Base-by-base conservation (phyloP, 495 filamentous ascomycete species). In the Acidomyces sp. region DNA sequence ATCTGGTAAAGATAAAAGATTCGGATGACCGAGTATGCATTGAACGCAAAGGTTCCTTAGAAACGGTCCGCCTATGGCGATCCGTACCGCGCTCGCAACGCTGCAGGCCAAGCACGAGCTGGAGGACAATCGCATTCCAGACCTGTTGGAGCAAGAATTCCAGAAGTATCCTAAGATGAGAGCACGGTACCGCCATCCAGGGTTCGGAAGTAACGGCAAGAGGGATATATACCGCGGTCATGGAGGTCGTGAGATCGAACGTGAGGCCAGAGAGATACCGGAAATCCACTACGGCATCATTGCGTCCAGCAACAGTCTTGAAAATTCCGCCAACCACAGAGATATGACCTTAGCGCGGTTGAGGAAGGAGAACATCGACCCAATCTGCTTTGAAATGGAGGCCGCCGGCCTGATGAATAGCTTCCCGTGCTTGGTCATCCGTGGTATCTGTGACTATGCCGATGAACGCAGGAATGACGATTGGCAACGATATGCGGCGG, bases 281-380 rank as follows among this genome's bases (percentile, higher is more conserved):
- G 19, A n/a, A 6, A 39, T 66, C 18, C 58, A 66, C 33, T 44
- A 55, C 24, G 63, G 62, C 7, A 48, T 39, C 10, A 62, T 67
- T 40, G 63, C 62, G 4, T 64, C 61, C 9, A 61, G 53, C 2
- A 51, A 62, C n/a, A 16, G 45, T 64, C 0, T 54, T 65, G 17
- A 56, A 55, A 20, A 39, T 62, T 43, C 56, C 37, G 16, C 10
- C 18, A 12, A 19, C 28, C 15, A 23, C 44, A 39, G 52, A 48
- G n/a, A n/a, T n/a, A n/a, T n/a, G n/a, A n/a, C n/a, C n/a, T n/a
- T n/a, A n/a, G n/a, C n/a, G n/a, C n/a, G n/a, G n/a, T n/a, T n/a
- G n/a, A n/a, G n/a, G n/a, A n/a, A n/a, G n/a, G n/a, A n/a, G n/a
- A n/a, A n/a, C n/a, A n/a, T n/a, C n/a, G n/a, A n/a, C n/a, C n/a